Evolutionary conservation across 2,329 filamentous ascomycete species (phyloP), one percentile per base, ranked within the genome.

Genomic region (Colletotrichum coccodes): DNA sequence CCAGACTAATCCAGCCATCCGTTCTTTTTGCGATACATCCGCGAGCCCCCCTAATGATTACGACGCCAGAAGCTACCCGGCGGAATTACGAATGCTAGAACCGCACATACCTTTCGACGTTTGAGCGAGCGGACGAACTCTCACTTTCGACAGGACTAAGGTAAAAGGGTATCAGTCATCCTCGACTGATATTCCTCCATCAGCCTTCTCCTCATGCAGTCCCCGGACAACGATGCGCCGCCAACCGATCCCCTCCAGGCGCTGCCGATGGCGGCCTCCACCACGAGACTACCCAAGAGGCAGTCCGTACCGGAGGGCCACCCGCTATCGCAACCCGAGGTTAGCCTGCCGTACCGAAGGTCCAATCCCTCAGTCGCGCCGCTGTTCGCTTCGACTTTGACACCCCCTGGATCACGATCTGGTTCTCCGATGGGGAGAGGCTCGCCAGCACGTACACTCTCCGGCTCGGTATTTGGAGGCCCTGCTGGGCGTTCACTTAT

Each of bases 221-320:
- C 89, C 80, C 83, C 87, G 78, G 84, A 87, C 79, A 84, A 91
- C 89, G 89, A 85, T 83, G 83, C 86, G 76, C 82, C 88, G 78
- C 86, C 89, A 75, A 84, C 88, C 82, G 88, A 91, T 80, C 89
- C 91, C 78, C 87, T 92, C 80, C 89, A 91, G 79, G 88, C 91
- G 75, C 87, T 92, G 79, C 90, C 92, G 76, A 83, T 89, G 76
- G 90, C 90, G 73, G 86, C 89, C 73, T 88, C 91, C 70, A 78
- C 84, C 71, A 75, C 87, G 77, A 89, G 84, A 75, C 76, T 90
- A 67, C 86, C 89, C 71, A 93, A 91, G 81, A 88, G 91, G 61
- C 86, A 89, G 70, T 84, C 89, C 52, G 80, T 86, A 67, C 78
- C 85, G 73, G 79, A 84, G 70, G 80, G 81, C 23, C 76, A 84